Percentiles rank a stretch among this genome's conserved stretches.
Evolutionary conservation across 306 rosid genomes (phyloP).

Genomic region (Betula pendula): DNA sequence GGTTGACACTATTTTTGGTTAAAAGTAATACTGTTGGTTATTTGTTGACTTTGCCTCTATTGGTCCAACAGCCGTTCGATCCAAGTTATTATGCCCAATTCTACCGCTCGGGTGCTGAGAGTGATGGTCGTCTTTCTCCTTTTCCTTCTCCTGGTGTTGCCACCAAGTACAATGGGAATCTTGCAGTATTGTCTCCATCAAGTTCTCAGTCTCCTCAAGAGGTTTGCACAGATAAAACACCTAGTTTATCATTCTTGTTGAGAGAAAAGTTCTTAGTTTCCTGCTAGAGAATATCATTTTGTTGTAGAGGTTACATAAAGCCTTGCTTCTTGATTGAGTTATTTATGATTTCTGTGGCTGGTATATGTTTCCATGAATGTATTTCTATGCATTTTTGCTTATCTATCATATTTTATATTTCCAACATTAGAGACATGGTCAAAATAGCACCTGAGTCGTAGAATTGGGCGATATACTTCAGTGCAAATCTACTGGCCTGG

Average conservation of each 20-base stretch:
- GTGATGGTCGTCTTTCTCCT: slow-evolving; percentile 86
- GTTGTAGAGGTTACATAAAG: not conserved
- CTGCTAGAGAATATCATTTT: slow-evolving; percentile 4
- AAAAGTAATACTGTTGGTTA: slow-evolving; percentile 18
- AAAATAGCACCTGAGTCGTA: not conserved
- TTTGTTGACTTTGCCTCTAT: slow-evolving; percentile 28
- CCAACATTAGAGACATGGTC: not conserved
- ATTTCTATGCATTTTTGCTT: not conserved
- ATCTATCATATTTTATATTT: not conserved
- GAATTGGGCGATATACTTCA: not conserved
- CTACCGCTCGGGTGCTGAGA: slow-evolving; percentile 79
- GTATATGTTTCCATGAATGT: not conserved
- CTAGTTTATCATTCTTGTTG: not conserved
- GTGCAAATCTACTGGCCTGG: not conserved
- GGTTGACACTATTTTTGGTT: slow-evolving; percentile 24
- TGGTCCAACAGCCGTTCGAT: slow-evolving; percentile 84
- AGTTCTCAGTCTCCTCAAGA: slow-evolving; percentile 85
- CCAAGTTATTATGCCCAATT: slow-evolving; percentile 85
- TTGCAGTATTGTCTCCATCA: slow-evolving; percentile 61
- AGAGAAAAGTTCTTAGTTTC: not conserved
- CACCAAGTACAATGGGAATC: slow-evolving; percentile 74
- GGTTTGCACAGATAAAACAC: slow-evolving; percentile 43
- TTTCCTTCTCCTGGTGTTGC: slow-evolving; percentile 70
- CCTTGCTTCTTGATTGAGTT: not conserved
- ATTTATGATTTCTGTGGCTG: not conserved